Evolutionary conservation across 192 early-diverging fungal species (phyloP), one percentile per base, ranked within the genome.

Genomic region (Podila epigama): DNA sequence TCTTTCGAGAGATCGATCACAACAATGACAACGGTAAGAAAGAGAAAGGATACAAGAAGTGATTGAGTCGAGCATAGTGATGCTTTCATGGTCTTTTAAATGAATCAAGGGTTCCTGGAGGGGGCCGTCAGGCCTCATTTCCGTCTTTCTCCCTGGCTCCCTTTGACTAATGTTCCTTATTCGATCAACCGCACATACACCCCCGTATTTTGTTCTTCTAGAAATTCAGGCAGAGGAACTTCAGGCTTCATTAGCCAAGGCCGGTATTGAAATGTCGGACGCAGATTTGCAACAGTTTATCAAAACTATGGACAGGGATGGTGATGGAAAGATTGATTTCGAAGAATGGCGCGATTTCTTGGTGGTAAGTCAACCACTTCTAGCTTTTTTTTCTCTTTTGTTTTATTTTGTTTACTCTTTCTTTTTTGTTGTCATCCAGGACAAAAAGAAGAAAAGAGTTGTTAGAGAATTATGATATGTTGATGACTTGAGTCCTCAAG

Each of bases 321-420:
- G 79, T 12, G 83, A 88, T 79, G 90, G 90, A 50, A 82, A 75
- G 18, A 89, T 93, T 37, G 86, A 86, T 60, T 93, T 82, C 69
- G 66, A 82, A 29, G 90, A 90, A 56, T 93, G 90, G 90, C 84
- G 88, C 52, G 88, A 87, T 63, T 88, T 86, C 50, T 61, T 88
- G 13, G 53, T 88, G 62, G 86, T 88, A 83, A 70, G 69, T 60
- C n/a, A n/a, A n/a, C n/a, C n/a, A n/a, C n/a, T n/a, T n/a, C n/a
- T n/a, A n/a, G n/a, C n/a, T n/a, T n/a, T n/a, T n/a, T n/a, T n/a
- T n/a, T 48, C 44, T 48, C 20, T 48, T 58, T 16, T 37, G 28
- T 44, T 58, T 51, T 39, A 25, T 33, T 25, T 56, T 29, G 6
- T 33, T 1, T 16, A 8, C 36, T 32, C 22, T 41, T 59, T 41